Conservation (phyloP, 208 protist species). For the Balamuthia mandrillaris region DNA sequence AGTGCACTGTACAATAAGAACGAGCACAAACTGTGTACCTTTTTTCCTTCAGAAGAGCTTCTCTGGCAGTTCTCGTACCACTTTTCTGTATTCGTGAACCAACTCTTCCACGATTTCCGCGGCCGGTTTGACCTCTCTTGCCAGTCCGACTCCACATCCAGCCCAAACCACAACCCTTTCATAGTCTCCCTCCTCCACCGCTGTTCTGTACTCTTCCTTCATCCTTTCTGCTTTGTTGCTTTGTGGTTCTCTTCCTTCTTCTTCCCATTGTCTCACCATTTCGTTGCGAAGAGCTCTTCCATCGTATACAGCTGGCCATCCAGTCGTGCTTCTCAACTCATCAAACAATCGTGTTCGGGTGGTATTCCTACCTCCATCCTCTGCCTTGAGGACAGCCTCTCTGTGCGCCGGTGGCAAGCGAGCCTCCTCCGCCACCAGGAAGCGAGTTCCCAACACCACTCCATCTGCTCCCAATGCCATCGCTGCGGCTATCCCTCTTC, state of each 20-base stretch:
- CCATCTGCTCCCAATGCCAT: background rate
- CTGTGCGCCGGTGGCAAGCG: background rate
- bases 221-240: background rate
- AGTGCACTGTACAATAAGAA: too few relatives aligned
- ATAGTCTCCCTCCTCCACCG: background rate
- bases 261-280: background rate
- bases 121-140: background rate
- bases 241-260: background rate
- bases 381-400: background rate
- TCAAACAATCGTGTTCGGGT: constrained; percentile 4
- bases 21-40: too few relatives aligned
- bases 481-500: background rate
- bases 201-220: background rate
- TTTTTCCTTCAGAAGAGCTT: background rate
- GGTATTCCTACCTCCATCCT: background rate
- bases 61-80: background rate
- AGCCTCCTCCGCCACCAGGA: background rate
- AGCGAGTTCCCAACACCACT: background rate
- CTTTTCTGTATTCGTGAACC: background rate
- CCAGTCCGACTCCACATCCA: background rate
- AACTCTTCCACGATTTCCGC: background rate
- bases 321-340: background rate
- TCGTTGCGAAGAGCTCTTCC: constrained; percentile 7
- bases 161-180: background rate
- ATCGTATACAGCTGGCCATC: background rate